Conservation (phyloP, 345 rosid species). For the Clarkia xantiana region DNA sequence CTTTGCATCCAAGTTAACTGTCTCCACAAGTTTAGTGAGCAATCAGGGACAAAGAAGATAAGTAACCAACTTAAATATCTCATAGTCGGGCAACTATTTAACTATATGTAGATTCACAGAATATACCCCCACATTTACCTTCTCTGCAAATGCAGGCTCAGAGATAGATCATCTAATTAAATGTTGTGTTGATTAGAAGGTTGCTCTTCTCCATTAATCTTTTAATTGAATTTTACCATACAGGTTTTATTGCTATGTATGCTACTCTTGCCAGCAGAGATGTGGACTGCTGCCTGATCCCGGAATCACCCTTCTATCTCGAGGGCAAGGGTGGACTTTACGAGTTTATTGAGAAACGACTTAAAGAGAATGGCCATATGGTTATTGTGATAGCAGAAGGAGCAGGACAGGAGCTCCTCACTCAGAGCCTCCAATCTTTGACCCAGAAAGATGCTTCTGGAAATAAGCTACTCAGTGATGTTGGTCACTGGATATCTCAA, state of each 20-base stretch:
- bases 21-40: too few species aligned
- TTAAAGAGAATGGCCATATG: constrained; percentile 77
- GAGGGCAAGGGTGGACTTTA: constrained; percentile 81
- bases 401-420: constrained; percentile 71
- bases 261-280: constrained; percentile 91
- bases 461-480: constrained; percentile 66
- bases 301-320: constrained; percentile 87
- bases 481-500: constrained; percentile 70
- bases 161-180: too few species aligned
- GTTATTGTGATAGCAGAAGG: constrained; percentile 87
- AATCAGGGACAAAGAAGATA: too few species aligned
- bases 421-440: constrained; percentile 30
- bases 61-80: too few species aligned
- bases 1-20: too few species aligned
- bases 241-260: constrained; percentile 66
- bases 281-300: constrained; percentile 92
- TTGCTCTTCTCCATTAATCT: not conserved
- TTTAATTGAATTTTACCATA: constrained; percentile 5
- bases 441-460: constrained; percentile 66
- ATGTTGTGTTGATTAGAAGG: too few species aligned
- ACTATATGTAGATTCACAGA: too few species aligned
- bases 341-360: constrained; percentile 46
- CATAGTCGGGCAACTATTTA: too few species aligned
- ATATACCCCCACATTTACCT: too few species aligned
- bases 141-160: too few species aligned